Percentiles rank a stretch among this genome's conserved stretches.
Conservation (phyloP, 441 rosid genomes). For the Mallotus japonicus region DNA sequence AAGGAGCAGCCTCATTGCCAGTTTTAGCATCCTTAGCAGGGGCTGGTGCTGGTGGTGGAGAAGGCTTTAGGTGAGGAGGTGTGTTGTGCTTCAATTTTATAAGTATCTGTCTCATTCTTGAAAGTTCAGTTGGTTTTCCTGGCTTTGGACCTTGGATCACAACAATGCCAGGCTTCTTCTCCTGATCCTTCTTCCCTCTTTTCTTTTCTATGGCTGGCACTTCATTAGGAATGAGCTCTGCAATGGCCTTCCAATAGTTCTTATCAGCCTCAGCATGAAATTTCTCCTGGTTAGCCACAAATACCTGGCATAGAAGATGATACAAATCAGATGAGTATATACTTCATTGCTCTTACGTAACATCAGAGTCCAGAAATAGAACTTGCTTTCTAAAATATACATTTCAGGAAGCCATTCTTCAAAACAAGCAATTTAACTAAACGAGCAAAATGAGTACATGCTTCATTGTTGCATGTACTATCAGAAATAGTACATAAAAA, state of each 20-base stretch:
- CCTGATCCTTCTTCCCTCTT: constrained; percentile 70
- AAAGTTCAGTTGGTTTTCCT: constrained; percentile 79
- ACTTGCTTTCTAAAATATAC: background rate
- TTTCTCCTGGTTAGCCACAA: constrained; percentile 53
- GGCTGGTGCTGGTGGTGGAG: constrained; percentile 46
- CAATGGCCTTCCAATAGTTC: constrained; percentile 86
- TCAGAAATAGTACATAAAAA: too few species aligned
- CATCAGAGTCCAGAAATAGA: background rate
- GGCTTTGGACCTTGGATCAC: constrained; percentile 86
- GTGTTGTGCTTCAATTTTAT: constrained; percentile 69
- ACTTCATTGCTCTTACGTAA: too few species aligned
- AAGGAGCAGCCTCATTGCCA: constrained; percentile 20
- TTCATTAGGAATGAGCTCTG: constrained; percentile 82
- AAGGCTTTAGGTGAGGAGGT: constrained; percentile 62
- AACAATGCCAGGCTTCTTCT: constrained; percentile 53
- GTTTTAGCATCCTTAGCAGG: constrained; percentile 38
- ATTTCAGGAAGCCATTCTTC: too few species aligned
- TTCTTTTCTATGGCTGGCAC: constrained; percentile 64
- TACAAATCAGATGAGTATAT: constrained; percentile 11
- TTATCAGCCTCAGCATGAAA: constrained; percentile 72
- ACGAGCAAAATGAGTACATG: too few species aligned
- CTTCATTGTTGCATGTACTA: too few species aligned
- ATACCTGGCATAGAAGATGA: constrained; percentile 40
- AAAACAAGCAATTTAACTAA: too few species aligned
- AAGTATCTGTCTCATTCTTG: constrained; percentile 79